phyloP scores from a whole-genome alignment of 2,329 filamentous ascomycete genomes.

The Lecanicillium sp. region DNA sequence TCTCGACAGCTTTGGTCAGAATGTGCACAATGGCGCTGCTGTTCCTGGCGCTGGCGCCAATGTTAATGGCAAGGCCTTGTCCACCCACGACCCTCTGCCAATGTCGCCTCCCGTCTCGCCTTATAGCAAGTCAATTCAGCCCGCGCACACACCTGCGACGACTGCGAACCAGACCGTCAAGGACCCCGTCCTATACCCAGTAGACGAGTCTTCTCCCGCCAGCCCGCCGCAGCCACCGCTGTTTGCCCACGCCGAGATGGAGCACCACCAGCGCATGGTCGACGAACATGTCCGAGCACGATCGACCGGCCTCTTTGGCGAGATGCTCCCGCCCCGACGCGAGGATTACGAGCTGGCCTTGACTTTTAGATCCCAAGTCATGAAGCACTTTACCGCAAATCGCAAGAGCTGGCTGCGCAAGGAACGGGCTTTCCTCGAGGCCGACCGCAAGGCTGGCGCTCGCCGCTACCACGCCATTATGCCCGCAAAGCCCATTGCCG shows the following conservation, averaged over 20 bases:
- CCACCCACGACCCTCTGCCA: conserved; percentile 27
- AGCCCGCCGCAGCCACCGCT: conserved; percentile 40
- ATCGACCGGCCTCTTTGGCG: conserved; percentile 32
- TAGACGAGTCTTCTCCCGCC: conserved; percentile 29
- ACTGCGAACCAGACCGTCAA: conserved; percentile 25
- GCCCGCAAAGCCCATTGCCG: conserved; percentile 29
- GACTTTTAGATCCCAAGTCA: conserved; percentile 44
- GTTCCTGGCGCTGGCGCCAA: conserved; percentile 10
- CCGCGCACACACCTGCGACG: conserved; percentile 20
- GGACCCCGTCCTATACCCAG: conserved; percentile 53
- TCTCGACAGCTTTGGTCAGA: conserved; percentile 43
- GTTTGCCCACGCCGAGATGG: conserved; percentile 35
- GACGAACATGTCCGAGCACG: conserved; percentile 42
- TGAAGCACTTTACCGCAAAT: conserved; percentile 35
- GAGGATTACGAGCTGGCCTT: conserved; percentile 48
- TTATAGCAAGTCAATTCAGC: conserved; percentile 31
- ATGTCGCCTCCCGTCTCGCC: conserved; percentile 53
- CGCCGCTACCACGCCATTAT: conserved; percentile 31
- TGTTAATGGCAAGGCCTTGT: conserved; percentile 18
- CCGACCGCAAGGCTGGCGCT: conserved; percentile 36
- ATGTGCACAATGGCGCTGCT: conserved; percentile 10
- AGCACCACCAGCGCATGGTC: conserved; percentile 38
- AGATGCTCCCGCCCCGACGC: conserved; percentile 37
- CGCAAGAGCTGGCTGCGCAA: conserved; percentile 39
- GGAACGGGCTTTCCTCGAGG: conserved; percentile 42